Conservation (phyloP, 257 asterid species). For the Petunia axillaris region DNA sequence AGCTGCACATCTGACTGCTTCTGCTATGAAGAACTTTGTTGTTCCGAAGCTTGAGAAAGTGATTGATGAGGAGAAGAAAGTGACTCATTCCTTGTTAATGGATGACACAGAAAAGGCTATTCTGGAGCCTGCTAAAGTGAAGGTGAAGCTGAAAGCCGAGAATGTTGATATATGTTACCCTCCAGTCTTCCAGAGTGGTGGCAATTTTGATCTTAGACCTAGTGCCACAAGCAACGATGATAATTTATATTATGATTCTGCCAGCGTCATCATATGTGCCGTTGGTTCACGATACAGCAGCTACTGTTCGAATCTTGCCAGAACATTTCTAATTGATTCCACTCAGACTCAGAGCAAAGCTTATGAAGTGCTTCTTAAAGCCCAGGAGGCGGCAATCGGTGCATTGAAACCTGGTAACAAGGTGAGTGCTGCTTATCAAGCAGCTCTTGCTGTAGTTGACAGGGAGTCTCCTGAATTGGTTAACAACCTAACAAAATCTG, state of each 20-base stretch:
- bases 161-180: slow-evolving; percentile 38
- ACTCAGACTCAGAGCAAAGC: slow-evolving; percentile 28
- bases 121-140: slow-evolving; percentile 33
- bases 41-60: slow-evolving; percentile 34
- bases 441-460: slow-evolving; percentile 27
- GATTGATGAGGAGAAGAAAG: slow-evolving; percentile 35
- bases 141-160: slow-evolving; percentile 38
- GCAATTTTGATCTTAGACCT: slow-evolving; percentile 33
- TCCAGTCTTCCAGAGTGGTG: slow-evolving; percentile 36
- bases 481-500: slow-evolving; percentile 29
- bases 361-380: slow-evolving; percentile 32
- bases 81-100: slow-evolving; percentile 33
- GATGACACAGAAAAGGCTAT: slow-evolving; percentile 36
- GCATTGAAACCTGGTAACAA: slow-evolving; percentile 31
- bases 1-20: slow-evolving; percentile 31
- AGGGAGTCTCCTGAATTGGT: slow-evolving; percentile 34
- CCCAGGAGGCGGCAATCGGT: slow-evolving; percentile 30
- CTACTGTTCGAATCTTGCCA: slow-evolving; percentile 36
- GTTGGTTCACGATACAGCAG: slow-evolving; percentile 33
- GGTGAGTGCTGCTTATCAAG: slow-evolving; percentile 28
- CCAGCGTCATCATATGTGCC: slow-evolving; percentile 37
- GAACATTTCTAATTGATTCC: slow-evolving; percentile 32
- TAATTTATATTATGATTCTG: slow-evolving; percentile 31
- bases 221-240: slow-evolving; percentile 35
- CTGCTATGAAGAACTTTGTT: slow-evolving; percentile 36